A percentile compares a stretch with the other conserved stretches of the same genome.
phyloP scores from a whole-genome alignment of 225 moss, liverwort and hornwort species.

The Ulota crispa region DNA sequence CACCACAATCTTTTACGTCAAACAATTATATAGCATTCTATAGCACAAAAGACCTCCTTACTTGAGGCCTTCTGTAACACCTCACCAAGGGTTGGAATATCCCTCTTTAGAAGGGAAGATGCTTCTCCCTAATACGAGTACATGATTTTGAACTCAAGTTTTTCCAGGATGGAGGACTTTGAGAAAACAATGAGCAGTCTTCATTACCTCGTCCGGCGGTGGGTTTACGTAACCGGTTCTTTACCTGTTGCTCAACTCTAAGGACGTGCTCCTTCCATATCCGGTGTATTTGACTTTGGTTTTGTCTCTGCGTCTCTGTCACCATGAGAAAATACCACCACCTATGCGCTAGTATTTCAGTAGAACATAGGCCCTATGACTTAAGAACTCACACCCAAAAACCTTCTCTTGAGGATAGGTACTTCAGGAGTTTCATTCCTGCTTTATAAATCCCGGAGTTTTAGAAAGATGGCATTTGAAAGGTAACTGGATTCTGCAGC shows the following conservation, averaged over 20 bases:
- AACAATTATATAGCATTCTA: not conserved
- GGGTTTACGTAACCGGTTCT: not conserved
- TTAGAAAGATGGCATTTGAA: not conserved
- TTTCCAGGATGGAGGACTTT: not conserved
- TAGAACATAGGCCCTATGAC: not conserved
- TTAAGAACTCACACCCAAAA: not conserved
- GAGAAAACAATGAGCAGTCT: not conserved
- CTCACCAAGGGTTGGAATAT: not conserved
- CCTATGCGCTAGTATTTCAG: not conserved
- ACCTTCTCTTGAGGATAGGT: slow-evolving; percentile 5
- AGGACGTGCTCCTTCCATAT: slow-evolving; percentile 1
- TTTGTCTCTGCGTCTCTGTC: not conserved
- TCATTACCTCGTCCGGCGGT: not conserved
- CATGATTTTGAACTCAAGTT: not conserved
- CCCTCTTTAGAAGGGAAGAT: not conserved
- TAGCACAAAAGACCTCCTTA: not conserved
- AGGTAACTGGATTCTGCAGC: not conserved
- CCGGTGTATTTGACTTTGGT: not conserved
- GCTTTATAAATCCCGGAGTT: not conserved
- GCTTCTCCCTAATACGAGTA: not conserved
- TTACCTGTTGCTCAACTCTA: not conserved
- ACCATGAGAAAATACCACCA: not conserved
- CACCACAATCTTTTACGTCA: not conserved
- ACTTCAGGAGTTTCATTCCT: not conserved
- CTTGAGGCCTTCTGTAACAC: not conserved